Conservation (phyloP, 148 eudicot species). For the Agrostemma githago region DNA sequence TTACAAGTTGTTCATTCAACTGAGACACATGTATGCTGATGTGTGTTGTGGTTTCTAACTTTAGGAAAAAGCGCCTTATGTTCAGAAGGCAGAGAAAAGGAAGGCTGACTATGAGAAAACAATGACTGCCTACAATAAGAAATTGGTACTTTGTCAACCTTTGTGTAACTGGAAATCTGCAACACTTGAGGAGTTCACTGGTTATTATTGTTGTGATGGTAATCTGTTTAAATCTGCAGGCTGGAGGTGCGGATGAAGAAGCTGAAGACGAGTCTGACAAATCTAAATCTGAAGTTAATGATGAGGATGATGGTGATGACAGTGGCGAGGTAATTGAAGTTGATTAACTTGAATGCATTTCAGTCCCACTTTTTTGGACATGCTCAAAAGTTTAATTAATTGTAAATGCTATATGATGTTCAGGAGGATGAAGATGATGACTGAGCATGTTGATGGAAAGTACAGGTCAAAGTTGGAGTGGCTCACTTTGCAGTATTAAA, state of each 20-base stretch:
- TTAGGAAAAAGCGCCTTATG: conserved; percentile 57
- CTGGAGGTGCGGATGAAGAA: conserved; percentile 27
- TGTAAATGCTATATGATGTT: neutral
- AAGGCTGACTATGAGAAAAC: conserved; percentile 49
- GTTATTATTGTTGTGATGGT: neutral
- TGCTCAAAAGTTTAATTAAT: neutral
- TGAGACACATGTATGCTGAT: neutral
- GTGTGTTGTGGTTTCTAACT: neutral
- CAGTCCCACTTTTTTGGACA: neutral
- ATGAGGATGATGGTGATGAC: conserved; percentile 48
- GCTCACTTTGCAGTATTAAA: conserved; percentile 9
- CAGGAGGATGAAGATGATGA: conserved; percentile 33
- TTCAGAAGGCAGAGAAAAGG: conserved; percentile 51
- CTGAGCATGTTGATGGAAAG: conserved; percentile 5
- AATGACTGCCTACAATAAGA: conserved; percentile 31
- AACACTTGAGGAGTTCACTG: neutral
- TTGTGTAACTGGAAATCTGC: neutral
- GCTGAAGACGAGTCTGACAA: conserved; percentile 53
- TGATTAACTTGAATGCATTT: neutral
- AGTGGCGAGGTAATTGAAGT: conserved; percentile 39
- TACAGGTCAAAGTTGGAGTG: conserved; percentile 1
- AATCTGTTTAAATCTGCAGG: conserved; percentile 12
- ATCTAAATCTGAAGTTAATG: conserved; percentile 55
- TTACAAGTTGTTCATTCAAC: neutral
- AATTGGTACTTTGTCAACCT: conserved; percentile 13